Percentiles rank a stretch among this genome's conserved stretches.
Evolutionary conservation across 306 rosid genomes (phyloP).

Genomic region (Rosa persica): DNA sequence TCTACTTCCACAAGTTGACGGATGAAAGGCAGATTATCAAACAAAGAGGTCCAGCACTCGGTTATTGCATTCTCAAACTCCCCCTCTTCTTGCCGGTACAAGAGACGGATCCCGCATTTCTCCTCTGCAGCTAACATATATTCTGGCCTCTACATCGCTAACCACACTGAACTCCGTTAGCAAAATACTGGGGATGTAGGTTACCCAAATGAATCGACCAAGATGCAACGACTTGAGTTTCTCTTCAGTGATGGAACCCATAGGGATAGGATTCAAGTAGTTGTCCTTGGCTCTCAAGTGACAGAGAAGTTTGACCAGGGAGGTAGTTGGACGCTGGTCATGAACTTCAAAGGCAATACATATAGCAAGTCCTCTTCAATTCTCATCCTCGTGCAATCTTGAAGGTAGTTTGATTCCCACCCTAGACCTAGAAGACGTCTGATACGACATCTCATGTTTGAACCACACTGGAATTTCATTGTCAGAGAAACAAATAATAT

Average conservation of each 20-base stretch:
- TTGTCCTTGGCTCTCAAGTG: neutral
- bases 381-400: neutral
- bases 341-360: neutral
- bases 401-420: slow-evolving; percentile 10
- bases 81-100: neutral
- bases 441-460: neutral
- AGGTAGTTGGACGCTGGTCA: neutral
- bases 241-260: neutral
- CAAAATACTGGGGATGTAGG: neutral
- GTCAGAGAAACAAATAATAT: neutral
- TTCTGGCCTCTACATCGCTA: neutral
- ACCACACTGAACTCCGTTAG: neutral
- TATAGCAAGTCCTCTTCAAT: slow-evolving; percentile 17
- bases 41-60: slow-evolving; percentile 5
- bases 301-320: slow-evolving; percentile 1
- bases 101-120: neutral
- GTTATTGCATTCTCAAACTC: neutral
- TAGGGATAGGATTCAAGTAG: slow-evolving; percentile 3
- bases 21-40: neutral
- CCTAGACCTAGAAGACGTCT: neutral
- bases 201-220: slow-evolving; percentile 19
- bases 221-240: neutral
- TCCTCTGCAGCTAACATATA: neutral
- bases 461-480: neutral
- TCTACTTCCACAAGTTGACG: neutral